A percentile compares a stretch with the other conserved stretches of the same genome.
phyloP scores from a whole-genome alignment of 2,329 filamentous ascomycete species.

The Xylaria hypoxylon region DNA sequence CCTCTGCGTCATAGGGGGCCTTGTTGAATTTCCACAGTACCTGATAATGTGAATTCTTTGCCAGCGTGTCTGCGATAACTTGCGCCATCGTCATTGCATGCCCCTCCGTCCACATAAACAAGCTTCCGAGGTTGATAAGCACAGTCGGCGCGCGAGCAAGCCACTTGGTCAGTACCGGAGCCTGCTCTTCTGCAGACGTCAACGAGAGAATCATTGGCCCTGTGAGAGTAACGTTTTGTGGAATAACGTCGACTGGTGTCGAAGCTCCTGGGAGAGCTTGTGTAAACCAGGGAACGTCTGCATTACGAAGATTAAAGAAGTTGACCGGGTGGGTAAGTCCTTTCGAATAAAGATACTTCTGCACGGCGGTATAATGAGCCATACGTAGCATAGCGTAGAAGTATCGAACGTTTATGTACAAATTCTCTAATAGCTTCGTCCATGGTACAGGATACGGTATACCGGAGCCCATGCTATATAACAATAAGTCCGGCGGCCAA shows the following conservation, averaged over 20 bases:
- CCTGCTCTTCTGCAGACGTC: slow-evolving; percentile 30
- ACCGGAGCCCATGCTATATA: slow-evolving; percentile 37
- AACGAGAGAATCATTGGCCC: slow-evolving; percentile 39
- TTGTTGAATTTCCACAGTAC: slow-evolving; percentile 40
- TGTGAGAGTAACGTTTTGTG: slow-evolving; percentile 39
- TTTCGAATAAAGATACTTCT: slow-evolving; percentile 34
- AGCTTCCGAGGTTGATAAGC: slow-evolving; percentile 39
- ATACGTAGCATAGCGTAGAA: slow-evolving; percentile 34
- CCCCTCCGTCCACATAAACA: slow-evolving; percentile 31
- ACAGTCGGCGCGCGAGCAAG: slow-evolving; percentile 37
- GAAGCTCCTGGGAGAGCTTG: slow-evolving; percentile 38
- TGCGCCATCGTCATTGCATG: slow-evolving; percentile 37
- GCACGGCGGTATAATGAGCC: slow-evolving; percentile 15
- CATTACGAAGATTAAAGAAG: slow-evolving; percentile 27
- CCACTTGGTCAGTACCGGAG: slow-evolving; percentile 33
- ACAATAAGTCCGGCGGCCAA: neutral
- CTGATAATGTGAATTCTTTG: slow-evolving; percentile 22
- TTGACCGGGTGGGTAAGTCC: slow-evolving; percentile 30
- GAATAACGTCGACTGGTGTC: slow-evolving; percentile 35
- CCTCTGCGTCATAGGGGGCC: neutral
- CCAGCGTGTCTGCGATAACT: slow-evolving; percentile 33
- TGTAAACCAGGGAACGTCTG: slow-evolving; percentile 37
- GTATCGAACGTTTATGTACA: slow-evolving; percentile 38
- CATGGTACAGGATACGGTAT: slow-evolving; percentile 42
- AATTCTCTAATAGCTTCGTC: slow-evolving; percentile 36